phyloP scores from a whole-genome alignment of 331 rosid genomes.

The Prunus yedoensis region DNA sequence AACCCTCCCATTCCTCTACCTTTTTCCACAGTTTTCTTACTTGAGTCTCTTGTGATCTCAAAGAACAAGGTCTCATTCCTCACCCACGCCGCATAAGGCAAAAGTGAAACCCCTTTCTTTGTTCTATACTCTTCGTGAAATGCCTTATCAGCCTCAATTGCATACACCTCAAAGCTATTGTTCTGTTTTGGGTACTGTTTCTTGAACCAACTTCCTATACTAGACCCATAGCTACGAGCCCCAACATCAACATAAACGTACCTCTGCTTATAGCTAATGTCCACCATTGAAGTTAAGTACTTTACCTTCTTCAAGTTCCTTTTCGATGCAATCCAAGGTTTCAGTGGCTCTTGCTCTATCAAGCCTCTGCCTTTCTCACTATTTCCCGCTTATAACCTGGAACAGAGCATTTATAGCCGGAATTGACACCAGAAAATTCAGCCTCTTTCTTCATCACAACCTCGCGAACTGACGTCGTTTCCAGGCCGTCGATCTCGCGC shows the following conservation, averaged over 20 bases:
- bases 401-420: conserved; percentile 27
- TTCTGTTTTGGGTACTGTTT: conserved; percentile 62
- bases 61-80: conserved; percentile 68
- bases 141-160: conserved; percentile 53
- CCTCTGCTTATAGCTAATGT: conserved; percentile 53
- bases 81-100: conserved; percentile 73
- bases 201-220: conserved; percentile 62
- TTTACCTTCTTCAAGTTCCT: conserved; percentile 46
- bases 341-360: conserved; percentile 44
- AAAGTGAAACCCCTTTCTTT: conserved; percentile 37
- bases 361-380: conserved; percentile 39
- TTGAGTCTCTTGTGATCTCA: conserved; percentile 50
- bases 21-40: conserved; percentile 31
- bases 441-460: conserved; percentile 45
- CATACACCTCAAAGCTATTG: conserved; percentile 50
- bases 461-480: conserved; percentile 37
- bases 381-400: conserved; percentile 39
- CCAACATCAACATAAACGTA: conserved; percentile 62
- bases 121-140: conserved; percentile 48
- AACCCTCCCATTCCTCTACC: conserved; percentile 53
- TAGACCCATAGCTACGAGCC: conserved; percentile 50
- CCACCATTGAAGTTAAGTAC: conserved; percentile 54
- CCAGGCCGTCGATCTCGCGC: conserved; percentile 42
- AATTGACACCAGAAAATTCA: conserved; percentile 8
- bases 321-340: conserved; percentile 48